Evolutionary conservation across 805 yeast genomes (phyloP).

Genomic region (Nakazawaea ishiwadae): DNA sequence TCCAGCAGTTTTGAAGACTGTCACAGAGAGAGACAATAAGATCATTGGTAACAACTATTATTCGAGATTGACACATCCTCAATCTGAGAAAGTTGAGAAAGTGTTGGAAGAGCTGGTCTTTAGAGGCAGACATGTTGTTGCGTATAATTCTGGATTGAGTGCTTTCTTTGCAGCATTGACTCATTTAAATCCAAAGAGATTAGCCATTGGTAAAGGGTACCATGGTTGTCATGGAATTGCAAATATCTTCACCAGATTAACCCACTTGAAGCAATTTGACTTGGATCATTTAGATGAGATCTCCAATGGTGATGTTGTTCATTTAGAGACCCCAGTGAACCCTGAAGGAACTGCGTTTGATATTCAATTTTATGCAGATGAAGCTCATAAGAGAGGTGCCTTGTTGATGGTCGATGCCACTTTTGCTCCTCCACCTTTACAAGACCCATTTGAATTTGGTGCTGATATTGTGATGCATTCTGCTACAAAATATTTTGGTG

Average conservation of each 20-base stretch:
- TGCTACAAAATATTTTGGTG: conserved; percentile 90
- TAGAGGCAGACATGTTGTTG: conserved; percentile 43
- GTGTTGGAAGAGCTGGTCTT: conserved; percentile 50
- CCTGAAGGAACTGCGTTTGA: conserved; percentile 71
- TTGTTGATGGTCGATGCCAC: conserved; percentile 74
- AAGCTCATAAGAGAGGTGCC: conserved; percentile 79
- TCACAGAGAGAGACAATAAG: conserved; percentile 25
- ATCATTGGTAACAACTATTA: conserved; percentile 34
- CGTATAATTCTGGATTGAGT: conserved; percentile 74
- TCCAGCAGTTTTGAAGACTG: conserved; percentile 49
- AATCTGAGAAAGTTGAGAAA: conserved; percentile 61
- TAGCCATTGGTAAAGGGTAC: conserved; percentile 74
- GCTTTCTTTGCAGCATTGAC: conserved; percentile 77
- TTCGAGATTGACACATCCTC: conserved; percentile 75
- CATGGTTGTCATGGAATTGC: conserved; percentile 81
- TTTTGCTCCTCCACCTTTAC: conserved; percentile 90
- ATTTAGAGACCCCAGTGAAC: conserved; percentile 84
- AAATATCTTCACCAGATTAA: conserved; percentile 54
- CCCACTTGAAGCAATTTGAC: conserved; percentile 46
- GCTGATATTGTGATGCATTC: conserved; percentile 92
- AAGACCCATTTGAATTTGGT: conserved; percentile 75
- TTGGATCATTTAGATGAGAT: conserved; percentile 44
- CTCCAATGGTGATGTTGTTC: conserved; percentile 69
- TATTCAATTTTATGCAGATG: conserved; percentile 55
- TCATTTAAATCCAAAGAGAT: conserved; percentile 61